Base-by-base conservation (phyloP, 345 rosid genomes). In the Odontarrhena argentea region DNA sequence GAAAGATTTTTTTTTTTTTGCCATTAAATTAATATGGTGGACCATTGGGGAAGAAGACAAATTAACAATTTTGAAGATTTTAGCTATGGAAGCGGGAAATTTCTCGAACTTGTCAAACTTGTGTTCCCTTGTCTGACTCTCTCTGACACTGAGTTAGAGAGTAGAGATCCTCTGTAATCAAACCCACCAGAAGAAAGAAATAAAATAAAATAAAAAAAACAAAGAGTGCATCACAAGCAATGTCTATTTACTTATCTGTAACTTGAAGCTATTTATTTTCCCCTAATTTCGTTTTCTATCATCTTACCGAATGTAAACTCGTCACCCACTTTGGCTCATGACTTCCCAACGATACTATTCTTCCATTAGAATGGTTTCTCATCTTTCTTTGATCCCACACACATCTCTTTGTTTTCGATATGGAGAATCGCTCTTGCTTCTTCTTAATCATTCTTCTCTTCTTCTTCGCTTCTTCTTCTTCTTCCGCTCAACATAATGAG, bases 211-310 rank as follows among this genome's bases (percentile, higher is more conserved):
- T 3, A 28, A 28, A 28, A 28, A 28, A 28, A 0, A 28, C 7
- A 32, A 32, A 32, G 36, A 65, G 70, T 72, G 44, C 5, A 72
- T 8, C 8, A 10, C 49, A 65, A 57, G 66, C 76, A 65, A 72
- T 9, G n/a, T 3, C 8, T 49, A 11, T 26, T 36, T 26, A 30
- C 73, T 3, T 87, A 79, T 68, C 89, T 70, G 83, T 85, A 75
- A 77, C 91, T 88, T 91, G 60, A 86, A 86, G 89, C 96, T 85
- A 85, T 77, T 71, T 84, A 79, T 76, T 68, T 78, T 76, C 71
- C 73, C 22, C 50, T 80, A 28, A 28, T 32, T 3, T 4, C 2
- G 36, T 74, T 82, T 59, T 41, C 48, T 72, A 73, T 50, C 85
- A 85, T 81, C 61, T 70, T 56, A 74, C 79, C 74, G 78, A 91